Evolutionary conservation across 169 alveolate genomes (phyloP).

Genomic region (Plasmodium yoelii): DNA sequence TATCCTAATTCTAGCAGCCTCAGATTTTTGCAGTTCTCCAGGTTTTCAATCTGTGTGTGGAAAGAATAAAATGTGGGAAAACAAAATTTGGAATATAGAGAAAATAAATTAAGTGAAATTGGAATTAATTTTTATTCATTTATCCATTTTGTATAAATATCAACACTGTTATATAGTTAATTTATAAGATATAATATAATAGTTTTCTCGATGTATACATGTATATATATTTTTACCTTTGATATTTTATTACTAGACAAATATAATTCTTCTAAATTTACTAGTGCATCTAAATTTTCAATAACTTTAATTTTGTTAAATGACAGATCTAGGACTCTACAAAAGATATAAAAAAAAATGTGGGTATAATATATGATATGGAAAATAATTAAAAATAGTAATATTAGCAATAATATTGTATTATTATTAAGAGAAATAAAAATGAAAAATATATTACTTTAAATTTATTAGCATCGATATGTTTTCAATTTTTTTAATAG

Average conservation of each 20-base stretch:
- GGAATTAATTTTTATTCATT: too few relatives aligned
- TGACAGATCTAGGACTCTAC: conserved; percentile 84
- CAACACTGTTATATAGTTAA: too few relatives aligned
- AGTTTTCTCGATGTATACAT: not conserved
- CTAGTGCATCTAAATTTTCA: conserved; percentile 81
- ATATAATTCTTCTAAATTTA: conserved; percentile 87
- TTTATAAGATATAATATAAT: too few relatives aligned
- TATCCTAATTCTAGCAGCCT: conserved; percentile 90
- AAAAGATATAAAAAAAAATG: not conserved
- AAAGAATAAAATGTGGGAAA: not conserved
- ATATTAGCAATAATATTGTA: too few relatives aligned
- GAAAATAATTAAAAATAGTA: too few relatives aligned
- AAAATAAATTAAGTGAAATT: too few relatives aligned
- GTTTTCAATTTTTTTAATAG: conserved; percentile 84
- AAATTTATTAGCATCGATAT: conserved; percentile 81
- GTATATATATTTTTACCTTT: conserved; percentile 68
- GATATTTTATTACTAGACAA: conserved; percentile 87
- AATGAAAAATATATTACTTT: conserved; percentile 74
- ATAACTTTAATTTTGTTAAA: conserved; percentile 84
- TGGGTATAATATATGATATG: too few relatives aligned
- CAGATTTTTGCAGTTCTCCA: conserved; percentile 80
- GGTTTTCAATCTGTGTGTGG: conserved; percentile 76
- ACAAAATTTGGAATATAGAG: too few relatives aligned
- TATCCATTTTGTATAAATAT: too few relatives aligned
- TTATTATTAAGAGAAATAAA: not conserved